Conservation (phyloP, 2,329 filamentous ascomycete species). For the Penicillium sp. region DNA sequence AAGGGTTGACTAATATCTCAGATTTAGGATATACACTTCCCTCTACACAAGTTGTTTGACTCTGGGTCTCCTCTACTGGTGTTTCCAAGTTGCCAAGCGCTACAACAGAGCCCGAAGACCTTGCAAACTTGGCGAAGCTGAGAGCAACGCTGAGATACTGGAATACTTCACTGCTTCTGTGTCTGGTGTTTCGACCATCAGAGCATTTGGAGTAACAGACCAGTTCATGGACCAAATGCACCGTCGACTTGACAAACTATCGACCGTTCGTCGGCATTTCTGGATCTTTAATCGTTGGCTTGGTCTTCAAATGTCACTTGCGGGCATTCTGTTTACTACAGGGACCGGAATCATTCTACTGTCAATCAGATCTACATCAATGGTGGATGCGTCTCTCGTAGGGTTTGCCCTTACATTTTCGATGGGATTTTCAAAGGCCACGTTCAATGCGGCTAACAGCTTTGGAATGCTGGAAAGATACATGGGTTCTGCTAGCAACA, state of each 20-base stretch:
- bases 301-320: neutral
- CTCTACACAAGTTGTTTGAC: neutral
- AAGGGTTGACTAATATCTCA: neutral
- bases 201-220: neutral
- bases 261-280: neutral
- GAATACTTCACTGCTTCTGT: neutral
- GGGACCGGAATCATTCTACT: neutral
- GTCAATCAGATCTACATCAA: neutral
- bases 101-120: neutral
- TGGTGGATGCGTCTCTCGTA: neutral
- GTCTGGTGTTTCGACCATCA: neutral
- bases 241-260: neutral
- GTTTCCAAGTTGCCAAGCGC: neutral
- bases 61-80: neutral
- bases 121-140: neutral
- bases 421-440: neutral
- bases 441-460: neutral
- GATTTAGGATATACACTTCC: neutral
- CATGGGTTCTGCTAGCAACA: neutral
- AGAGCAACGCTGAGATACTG: neutral
- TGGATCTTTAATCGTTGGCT: slow-evolving; percentile 1
- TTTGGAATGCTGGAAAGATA: neutral
- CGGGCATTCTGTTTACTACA: neutral
- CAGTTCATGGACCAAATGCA: neutral
- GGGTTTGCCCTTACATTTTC: neutral